Evolutionary conservation across 1,139 yeast species (phyloP), one percentile per base, ranked within the genome.

Genomic region (Meyerozyma sp.): DNA sequence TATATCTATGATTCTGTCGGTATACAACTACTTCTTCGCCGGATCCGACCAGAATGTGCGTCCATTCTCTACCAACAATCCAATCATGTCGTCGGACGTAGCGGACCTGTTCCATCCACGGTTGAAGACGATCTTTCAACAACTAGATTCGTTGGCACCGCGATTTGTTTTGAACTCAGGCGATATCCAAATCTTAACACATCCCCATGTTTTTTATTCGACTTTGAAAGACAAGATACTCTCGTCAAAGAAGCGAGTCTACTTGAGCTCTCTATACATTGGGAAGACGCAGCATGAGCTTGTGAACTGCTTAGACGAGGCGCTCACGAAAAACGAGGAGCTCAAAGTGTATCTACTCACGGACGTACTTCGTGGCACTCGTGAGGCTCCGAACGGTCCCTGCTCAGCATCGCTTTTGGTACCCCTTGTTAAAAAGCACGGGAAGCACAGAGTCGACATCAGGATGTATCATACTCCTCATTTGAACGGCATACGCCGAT

Each of bases 401-500:
- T 85, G 93, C 44, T 80, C 95, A 10, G 97, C 97, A 0, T 76
- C 85, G 32, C 68, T 91, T 35, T 65, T 93, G 43, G 80, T 87
- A 44, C 37, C 37, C n/a, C 37, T 34, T 21, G 37, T 34, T 11
- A 11, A 34, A 13, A 34, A 34, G 27, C 37, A 34, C 59, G 90
- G 89, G 11, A 69, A 71, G 40, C 75, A 79, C 41, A 70, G 96
- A 47, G 91, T 93, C 13, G 89, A 87, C 54, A 68, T 91, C 41
- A 69, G 95, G 53, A 77, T 91, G 75, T 93, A 87, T 61, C 95
- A 87, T 54, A 93, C 98, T 0, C 98, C 99, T 0, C 84, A 84
- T 50, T 74, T 88, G 51, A 69, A 77, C 40, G 96, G 96, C 0
- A 58, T 86, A 46, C 75, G 79, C 46, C 81, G 82, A 56, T 56